These are phyloP conservation scores for Phytomonas sp. DNA, from an alignment of 208 protist species.

Conservation along the genomic window DNA sequence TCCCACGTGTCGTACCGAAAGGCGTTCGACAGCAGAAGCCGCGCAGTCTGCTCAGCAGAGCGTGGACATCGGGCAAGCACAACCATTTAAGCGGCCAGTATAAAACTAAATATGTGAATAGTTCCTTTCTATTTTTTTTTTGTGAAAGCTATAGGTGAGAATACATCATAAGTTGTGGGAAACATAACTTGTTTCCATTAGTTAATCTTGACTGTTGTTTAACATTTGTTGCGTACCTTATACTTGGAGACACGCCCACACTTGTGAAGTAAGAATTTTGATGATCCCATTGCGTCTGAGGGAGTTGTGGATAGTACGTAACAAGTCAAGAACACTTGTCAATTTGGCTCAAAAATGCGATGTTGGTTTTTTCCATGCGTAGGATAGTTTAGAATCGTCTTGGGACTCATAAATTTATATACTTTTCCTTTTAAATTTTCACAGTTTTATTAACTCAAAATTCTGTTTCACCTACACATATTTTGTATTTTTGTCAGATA, in stretches of 20 bases:
- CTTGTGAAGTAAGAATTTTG: background rate
- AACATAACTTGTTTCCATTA: background rate
- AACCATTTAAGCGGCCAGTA: background rate
- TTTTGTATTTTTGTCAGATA: background rate
- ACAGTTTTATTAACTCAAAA: background rate
- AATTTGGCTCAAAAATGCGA: background rate
- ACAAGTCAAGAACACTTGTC: background rate
- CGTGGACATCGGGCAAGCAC: conserved; percentile 22
- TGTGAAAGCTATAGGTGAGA: background rate
- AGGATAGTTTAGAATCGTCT: background rate
- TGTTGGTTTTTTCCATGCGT: background rate
- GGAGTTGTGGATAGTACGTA: no score
- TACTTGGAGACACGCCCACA: background rate
- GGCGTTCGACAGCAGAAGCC: conserved; percentile 74
- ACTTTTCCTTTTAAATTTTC: background rate
- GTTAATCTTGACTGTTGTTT: background rate
- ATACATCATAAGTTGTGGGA: background rate
- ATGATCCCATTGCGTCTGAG: background rate
- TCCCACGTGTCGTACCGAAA: conserved; percentile 86
- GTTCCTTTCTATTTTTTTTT: conserved; percentile 3
- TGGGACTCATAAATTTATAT: background rate
- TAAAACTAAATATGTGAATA: conserved; percentile 1
- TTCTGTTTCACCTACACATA: background rate
- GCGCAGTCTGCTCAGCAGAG: conserved; percentile 76
- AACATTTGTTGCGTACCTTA: background rate